Evolutionary conservation across 1,284 basidiomycete genomes (phyloP).

Genomic region (Boletellus deceptivus): DNA sequence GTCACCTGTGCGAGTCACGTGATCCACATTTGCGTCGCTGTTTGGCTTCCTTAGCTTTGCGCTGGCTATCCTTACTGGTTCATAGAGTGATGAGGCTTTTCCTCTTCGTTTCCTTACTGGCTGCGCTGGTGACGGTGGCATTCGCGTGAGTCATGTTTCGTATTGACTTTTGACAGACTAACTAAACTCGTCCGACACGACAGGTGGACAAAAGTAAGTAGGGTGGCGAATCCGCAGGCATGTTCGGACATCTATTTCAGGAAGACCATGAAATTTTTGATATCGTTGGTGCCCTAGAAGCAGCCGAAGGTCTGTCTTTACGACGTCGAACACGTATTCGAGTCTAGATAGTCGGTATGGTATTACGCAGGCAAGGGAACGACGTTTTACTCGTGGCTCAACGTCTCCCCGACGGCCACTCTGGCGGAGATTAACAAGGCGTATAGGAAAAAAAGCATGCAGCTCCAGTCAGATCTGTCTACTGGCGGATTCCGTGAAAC

Average conservation of each 20-base stretch:
- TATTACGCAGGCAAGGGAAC: conserved; percentile 68
- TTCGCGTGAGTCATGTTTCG: conserved; percentile 44
- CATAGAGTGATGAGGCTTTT: conserved; percentile 39
- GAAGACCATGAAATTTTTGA: conserved; percentile 97
- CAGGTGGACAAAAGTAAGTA: conserved; percentile 68
- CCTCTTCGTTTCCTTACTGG: conserved; percentile 40
- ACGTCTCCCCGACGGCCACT: conserved; percentile 67
- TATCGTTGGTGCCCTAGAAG: conserved; percentile 82
- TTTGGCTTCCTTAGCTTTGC: neutral
- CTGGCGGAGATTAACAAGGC: conserved; percentile 79
- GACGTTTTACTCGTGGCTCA: conserved; percentile 87
- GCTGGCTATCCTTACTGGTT: neutral
- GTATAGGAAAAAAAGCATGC: conserved; percentile 85
- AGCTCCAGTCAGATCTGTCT: conserved; percentile 68
- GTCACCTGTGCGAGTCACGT: too few relatives aligned
- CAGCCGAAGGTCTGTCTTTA: conserved; percentile 63
- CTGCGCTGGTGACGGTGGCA: conserved; percentile 42
- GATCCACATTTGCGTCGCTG: neutral
- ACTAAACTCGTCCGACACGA: neutral
- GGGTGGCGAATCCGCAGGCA: conserved; percentile 2
- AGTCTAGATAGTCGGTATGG: conserved; percentile 2
- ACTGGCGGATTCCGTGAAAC: neutral
- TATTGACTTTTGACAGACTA: neutral
- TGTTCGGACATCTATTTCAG: conserved; percentile 36
- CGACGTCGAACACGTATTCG: neutral